A percentile compares a stretch with the other conserved stretches of the same genome.
Conservation (phyloP, 164 flowering plant species). For the Akebia trifoliata region DNA sequence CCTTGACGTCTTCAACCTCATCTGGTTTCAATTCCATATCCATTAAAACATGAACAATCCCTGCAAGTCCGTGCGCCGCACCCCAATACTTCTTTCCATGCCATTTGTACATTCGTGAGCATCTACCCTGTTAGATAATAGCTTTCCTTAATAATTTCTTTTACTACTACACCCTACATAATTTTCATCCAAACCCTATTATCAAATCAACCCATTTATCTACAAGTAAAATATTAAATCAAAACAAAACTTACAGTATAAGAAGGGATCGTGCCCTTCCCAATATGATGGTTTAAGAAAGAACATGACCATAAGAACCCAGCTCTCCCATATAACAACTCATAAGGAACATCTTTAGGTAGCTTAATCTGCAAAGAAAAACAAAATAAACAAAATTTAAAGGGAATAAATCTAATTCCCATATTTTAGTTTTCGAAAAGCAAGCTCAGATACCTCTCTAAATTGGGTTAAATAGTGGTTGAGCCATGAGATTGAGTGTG, state of each 20-base stretch:
- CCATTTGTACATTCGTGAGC: conserved; percentile 65
- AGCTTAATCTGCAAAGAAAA: conserved; percentile 34
- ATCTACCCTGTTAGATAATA: conserved; percentile 27
- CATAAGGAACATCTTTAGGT: conserved; percentile 43
- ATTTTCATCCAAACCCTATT: background rate
- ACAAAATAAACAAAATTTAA: background rate
- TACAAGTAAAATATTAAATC: background rate
- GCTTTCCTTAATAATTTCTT: conserved; percentile 43
- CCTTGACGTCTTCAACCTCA: conserved; percentile 57
- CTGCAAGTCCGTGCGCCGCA: conserved; percentile 85
- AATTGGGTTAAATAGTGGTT: conserved; percentile 49
- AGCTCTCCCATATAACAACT: conserved; percentile 52
- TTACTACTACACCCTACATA: conserved; percentile 32
- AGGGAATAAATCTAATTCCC: background rate
- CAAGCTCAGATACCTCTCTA: conserved; percentile 50
- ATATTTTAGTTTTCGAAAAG: background rate
- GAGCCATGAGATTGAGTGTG: no score
- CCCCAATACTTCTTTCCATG: conserved; percentile 67
- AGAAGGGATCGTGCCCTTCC: conserved; percentile 33
- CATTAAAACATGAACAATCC: conserved; percentile 74
- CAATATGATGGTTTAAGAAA: conserved; percentile 46
- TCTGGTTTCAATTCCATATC: conserved; percentile 58
- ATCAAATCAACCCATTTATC: background rate
- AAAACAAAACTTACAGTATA: conserved; percentile 26
- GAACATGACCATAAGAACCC: conserved; percentile 56